A percentile compares a stretch with the other conserved stretches of the same genome.
phyloP scores from a whole-genome alignment of 108 stramenopile genomes.

The Nitzschia sp. region DNA sequence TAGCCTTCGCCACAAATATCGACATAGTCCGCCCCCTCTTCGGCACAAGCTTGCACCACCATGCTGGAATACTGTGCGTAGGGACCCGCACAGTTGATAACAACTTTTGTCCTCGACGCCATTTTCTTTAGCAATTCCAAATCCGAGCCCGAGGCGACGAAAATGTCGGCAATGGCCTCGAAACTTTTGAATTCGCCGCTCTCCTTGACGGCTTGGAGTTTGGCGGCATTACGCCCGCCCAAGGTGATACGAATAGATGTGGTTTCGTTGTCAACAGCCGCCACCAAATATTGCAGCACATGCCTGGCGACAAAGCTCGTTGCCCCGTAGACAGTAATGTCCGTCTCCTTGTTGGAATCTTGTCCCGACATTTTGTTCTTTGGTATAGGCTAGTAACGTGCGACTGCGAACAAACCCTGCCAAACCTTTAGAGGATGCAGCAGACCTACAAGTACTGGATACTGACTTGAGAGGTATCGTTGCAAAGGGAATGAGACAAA shows the following conservation, averaged over 20 bases:
- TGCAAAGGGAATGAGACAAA: no score
- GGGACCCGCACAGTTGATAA: slow-evolving; percentile 86
- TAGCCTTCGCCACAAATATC: slow-evolving; percentile 94
- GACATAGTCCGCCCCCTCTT: slow-evolving; percentile 79
- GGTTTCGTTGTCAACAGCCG: not conserved
- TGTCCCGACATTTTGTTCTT: no score
- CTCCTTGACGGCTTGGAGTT: slow-evolving; percentile 36
- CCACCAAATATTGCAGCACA: slow-evolving; percentile 39
- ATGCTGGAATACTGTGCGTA: slow-evolving; percentile 71
- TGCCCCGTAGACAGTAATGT: slow-evolving; percentile 56
- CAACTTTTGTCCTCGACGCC: slow-evolving; percentile 63
- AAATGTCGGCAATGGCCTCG: slow-evolving; percentile 15
- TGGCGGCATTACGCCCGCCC: slow-evolving; percentile 43
- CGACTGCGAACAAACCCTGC: no score
- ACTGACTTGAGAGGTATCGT: no score
- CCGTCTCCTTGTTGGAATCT: slow-evolving; percentile 28
- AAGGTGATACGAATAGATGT: slow-evolving; percentile 28
- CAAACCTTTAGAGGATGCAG: no score
- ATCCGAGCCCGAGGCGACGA: slow-evolving; percentile 40
- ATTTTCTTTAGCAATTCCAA: slow-evolving; percentile 36
- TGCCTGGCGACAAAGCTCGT: slow-evolving; percentile 53
- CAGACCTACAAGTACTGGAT: no score
- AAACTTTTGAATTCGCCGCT: slow-evolving; percentile 1
- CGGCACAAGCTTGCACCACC: slow-evolving; percentile 82
- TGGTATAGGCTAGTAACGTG: no score